Evolutionary conservation across 768 basidiomycete species (phyloP).

Genomic region (Galerina marginata): DNA sequence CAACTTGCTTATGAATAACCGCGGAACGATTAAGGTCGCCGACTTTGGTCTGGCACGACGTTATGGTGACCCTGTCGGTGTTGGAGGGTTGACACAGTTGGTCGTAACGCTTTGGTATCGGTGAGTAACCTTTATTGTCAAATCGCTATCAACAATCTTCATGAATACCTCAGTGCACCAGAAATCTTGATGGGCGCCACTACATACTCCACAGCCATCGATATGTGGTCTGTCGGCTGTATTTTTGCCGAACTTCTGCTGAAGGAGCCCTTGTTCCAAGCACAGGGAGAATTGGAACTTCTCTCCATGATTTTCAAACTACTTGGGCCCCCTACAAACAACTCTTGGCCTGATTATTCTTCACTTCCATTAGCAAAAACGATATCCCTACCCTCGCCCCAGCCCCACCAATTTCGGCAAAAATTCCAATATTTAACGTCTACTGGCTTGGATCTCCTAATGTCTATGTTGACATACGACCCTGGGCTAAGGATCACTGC

Average conservation of each 20-base stretch:
- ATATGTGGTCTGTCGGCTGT: slow-evolving; percentile 99
- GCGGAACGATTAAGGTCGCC: slow-evolving; percentile 97
- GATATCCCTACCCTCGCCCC: slow-evolving; percentile 74
- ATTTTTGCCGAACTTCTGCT: slow-evolving; percentile 96
- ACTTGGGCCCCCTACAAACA: slow-evolving; percentile 88
- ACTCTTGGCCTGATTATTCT: slow-evolving; percentile 86
- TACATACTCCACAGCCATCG: slow-evolving; percentile 93
- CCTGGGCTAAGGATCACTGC: slow-evolving; percentile 87
- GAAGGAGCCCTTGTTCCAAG: slow-evolving; percentile 96
- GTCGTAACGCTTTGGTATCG: slow-evolving; percentile 99
- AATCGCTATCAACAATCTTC: slow-evolving; percentile 15
- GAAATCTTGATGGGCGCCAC: slow-evolving; percentile 94
- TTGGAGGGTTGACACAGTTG: slow-evolving; percentile 96
- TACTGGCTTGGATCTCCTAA: slow-evolving; percentile 84
- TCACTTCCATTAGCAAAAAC: slow-evolving; percentile 82
- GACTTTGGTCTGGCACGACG: slow-evolving; percentile 97
- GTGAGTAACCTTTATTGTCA: slow-evolving; percentile 44
- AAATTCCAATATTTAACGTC: slow-evolving; percentile 86
- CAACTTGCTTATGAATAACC: slow-evolving; percentile 98
- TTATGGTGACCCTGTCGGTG: slow-evolving; percentile 95
- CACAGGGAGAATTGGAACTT: slow-evolving; percentile 93
- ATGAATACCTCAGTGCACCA: slow-evolving; percentile 67
- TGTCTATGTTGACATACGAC: slow-evolving; percentile 86
- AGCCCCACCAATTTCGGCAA: slow-evolving; percentile 77
- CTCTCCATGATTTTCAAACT: slow-evolving; percentile 94